Evolutionary conservation across 495 filamentous ascomycete genomes (phyloP), one percentile per base, ranked within the genome.

Genomic region (Glarea lozoyensis): DNA sequence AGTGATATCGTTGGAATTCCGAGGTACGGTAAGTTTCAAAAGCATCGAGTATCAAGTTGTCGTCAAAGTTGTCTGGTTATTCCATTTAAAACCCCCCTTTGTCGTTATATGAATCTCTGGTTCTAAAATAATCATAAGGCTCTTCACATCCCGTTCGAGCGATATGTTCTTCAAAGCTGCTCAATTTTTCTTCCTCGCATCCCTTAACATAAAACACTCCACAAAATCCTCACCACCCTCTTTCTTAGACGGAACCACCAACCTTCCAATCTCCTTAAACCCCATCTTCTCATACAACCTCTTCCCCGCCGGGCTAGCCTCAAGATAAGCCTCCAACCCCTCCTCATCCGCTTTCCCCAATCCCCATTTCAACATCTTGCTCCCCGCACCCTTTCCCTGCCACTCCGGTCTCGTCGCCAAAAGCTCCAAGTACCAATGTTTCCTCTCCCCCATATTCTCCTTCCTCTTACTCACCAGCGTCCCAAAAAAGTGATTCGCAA

Each of bases 241-340:
- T 16, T 47, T 48, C 10, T 62, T 62, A 4, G 47, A 23, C 4
- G 27, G 49, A 48, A 65, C 50, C 3, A 33, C 32, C 6, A 66
- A 30, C 17, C 60, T 59, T 29, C 71, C 67, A 5, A 69, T 43
- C 9, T 56, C 48, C 43, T 62, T 50, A 59, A 73, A 80, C 7
- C 78, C 77, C 48, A 66, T 51, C 46, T 65, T 67, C 37, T 66
- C 41, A 59, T 81, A 82, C n/a, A 82, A 18, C 9, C 59, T 56
- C 25, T 60, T 59, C 7, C 76, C 76, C 7, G 60, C 61, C 5
- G 62, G 66, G 23, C 73, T 74, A 0, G 72, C 69, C 43, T 79
- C 75, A 4, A 81, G 50, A 57, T 71, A 81, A 4, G 69, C 54
- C 35, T 65, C 61, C 18, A 60, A 47, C 0, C 64, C 62, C 12